phyloP scores from a whole-genome alignment of 306 rosid genomes.

The Betula pendula region DNA sequence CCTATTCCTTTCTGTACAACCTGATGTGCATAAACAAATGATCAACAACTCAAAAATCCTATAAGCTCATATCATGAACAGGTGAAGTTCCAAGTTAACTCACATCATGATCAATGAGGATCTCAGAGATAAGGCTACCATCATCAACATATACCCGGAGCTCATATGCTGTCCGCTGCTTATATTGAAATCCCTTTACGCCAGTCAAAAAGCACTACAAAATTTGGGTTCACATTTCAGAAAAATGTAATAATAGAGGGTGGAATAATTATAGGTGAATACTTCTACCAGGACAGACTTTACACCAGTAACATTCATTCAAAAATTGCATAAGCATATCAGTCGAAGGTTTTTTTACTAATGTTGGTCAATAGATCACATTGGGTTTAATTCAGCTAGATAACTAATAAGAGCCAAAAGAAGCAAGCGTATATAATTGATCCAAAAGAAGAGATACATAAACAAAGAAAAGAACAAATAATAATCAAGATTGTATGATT shows the following conservation, averaged over 20 bases:
- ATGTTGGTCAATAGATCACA: not conserved
- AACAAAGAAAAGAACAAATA: not conserved
- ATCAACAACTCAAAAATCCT: slow-evolving; percentile 15
- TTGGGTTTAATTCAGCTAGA: not conserved
- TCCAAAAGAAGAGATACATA: not conserved
- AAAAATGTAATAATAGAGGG: slow-evolving; percentile 2
- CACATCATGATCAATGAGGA: slow-evolving; percentile 72
- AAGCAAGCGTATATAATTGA: not conserved
- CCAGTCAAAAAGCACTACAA: slow-evolving; percentile 89
- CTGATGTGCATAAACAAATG: slow-evolving; percentile 39
- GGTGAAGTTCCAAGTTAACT: slow-evolving; percentile 34
- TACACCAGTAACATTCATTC: not conserved
- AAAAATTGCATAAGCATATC: no score
- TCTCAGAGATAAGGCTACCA: slow-evolving; percentile 87
- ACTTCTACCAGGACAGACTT: not conserved
- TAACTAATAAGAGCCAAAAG: not conserved
- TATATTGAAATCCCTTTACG: slow-evolving; percentile 80
- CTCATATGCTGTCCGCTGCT: slow-evolving; percentile 57
- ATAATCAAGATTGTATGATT: not conserved
- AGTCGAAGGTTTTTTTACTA: not conserved
- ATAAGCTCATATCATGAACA: slow-evolving; percentile 16
- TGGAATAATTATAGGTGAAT: not conserved
- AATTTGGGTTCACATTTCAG: slow-evolving; percentile 27
- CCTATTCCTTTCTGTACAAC: slow-evolving; percentile 76
- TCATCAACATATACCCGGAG: slow-evolving; percentile 84